Base-by-base conservation (phyloP, 805 yeast species). In the Hanseniaspora vineae region DNA sequence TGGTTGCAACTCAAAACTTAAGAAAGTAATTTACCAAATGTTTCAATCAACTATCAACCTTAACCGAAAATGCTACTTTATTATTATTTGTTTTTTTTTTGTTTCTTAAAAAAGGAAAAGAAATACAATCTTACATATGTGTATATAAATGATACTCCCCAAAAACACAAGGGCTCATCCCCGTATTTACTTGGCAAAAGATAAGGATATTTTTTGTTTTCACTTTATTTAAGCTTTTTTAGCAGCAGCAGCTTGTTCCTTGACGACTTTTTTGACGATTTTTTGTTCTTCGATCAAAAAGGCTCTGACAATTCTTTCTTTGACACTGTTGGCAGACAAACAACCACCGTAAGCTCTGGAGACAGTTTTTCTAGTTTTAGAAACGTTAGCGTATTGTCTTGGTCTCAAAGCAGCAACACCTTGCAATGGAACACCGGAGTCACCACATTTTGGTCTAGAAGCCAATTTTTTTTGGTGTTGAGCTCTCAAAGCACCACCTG, bases 341-440 rank as follows among this genome's bases (percentile, higher is more conserved):
- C 86, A 81, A 74, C 99, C 99, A 80, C 99, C 98, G 90, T 92
- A 92, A 66, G 96, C 89, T 82, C 99, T 92, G 70, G 90, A 89
- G 63, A 92, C 99, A 63, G 96, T 84, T 83, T 92, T 92, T 80
- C 83, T 84, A 69, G 96, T 87, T 80, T 84, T 89, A 61, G 97
- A 87, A 63, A 90, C 80, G 64, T 77, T 74, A 65, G 97, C 97
- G 80, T 85, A 89, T 77, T 87, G 78, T 78, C 97, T 86, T 79
- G 99, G 97, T 82, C 99, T 88, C 70, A 90, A 79, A 63, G 96
- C 76, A 60, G 95, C 80, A 69, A 92, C 72, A 78, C 95, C 95
- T 59, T 86, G 79, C 64, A 86, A 79, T 65, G 82, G 80, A 53
- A 64, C 64, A 71, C 89, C 89, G 73, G 85, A 79, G 78, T 82